These are phyloP conservation scores for Phoenix dactylifera DNA, from an alignment of 176 grass and related monocot species.

Conservation along the genomic window DNA sequence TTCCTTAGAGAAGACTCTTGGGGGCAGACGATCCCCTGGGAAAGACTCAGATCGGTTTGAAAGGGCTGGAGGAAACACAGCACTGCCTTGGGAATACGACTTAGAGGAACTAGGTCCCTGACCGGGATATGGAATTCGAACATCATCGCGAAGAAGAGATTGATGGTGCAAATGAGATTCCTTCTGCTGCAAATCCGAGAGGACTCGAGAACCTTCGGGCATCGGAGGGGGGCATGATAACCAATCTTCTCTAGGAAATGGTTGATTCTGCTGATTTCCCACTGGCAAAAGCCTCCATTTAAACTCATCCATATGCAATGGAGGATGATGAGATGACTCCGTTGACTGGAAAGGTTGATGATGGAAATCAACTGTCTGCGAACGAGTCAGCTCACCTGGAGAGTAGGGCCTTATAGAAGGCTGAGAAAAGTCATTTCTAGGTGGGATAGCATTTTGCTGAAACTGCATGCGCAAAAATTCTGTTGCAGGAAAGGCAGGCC, in stretches of 20 bases:
- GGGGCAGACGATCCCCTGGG: slow-evolving; percentile 6
- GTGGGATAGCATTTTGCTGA: slow-evolving; percentile 35
- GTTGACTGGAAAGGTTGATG: slow-evolving; percentile 20
- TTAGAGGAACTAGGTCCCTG: slow-evolving; percentile 2
- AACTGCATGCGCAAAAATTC: slow-evolving; percentile 28
- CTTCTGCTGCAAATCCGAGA: background rate
- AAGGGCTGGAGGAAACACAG: background rate
- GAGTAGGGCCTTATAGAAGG: slow-evolving; percentile 30
- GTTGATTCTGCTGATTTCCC: slow-evolving; percentile 28
- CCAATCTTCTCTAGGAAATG: slow-evolving; percentile 8
- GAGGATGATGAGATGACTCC: slow-evolving; percentile 32
- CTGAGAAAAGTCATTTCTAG: slow-evolving; percentile 36
- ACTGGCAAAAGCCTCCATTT: slow-evolving; percentile 25
- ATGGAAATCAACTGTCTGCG: slow-evolving; percentile 31
- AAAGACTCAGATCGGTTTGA: background rate
- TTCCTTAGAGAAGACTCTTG: slow-evolving; percentile 7
- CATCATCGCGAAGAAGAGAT: slow-evolving; percentile 10
- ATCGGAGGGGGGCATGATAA: background rate
- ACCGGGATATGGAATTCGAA: background rate
- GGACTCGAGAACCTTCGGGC: slow-evolving; percentile 2
- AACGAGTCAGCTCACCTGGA: slow-evolving; percentile 26
- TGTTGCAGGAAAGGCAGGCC: slow-evolving; percentile 20
- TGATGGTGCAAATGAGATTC: slow-evolving; percentile 14
- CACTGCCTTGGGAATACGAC: background rate
- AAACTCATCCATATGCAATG: slow-evolving; percentile 22